Evolutionary conservation across 331 rosid genomes (phyloP).

Genomic region (Quercus tomentella): DNA sequence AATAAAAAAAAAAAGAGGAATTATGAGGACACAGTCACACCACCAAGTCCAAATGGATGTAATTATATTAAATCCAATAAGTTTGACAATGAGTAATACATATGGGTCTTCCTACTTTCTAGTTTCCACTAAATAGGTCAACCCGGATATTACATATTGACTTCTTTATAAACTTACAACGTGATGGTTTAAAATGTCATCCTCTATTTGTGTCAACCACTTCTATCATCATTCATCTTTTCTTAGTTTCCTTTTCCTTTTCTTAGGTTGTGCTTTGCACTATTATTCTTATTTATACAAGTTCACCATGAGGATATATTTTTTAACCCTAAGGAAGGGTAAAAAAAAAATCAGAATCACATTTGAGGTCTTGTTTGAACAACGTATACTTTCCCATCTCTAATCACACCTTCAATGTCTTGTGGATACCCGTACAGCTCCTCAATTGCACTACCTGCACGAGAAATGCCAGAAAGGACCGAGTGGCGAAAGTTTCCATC

Average conservation of each 20-base stretch:
- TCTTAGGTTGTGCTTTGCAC: not conserved
- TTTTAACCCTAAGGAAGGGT: not conserved
- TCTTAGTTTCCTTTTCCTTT: not conserved
- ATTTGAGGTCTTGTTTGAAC: conserved; percentile 98
- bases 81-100: not conserved
- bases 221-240: not conserved
- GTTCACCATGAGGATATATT: not conserved
- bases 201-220: not conserved
- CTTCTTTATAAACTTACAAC: not conserved
- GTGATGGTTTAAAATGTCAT: not conserved
- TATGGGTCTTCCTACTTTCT: not conserved
- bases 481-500: conserved; percentile 67
- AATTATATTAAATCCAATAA: not conserved
- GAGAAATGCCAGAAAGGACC: conserved; percentile 79
- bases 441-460: conserved; percentile 85
- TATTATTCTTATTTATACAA: not conserved
- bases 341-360: conserved; percentile 33
- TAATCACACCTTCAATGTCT: conserved; percentile 94
- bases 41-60: not conserved
- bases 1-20: too few relatives aligned
- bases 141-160: not conserved
- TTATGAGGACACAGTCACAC: not conserved
- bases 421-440: conserved; percentile 82
- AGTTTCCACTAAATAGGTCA: not conserved
- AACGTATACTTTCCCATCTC: conserved; percentile 81